Base-by-base conservation (phyloP, 495 filamentous ascomycete species). In the Xylaria palmicola region DNA sequence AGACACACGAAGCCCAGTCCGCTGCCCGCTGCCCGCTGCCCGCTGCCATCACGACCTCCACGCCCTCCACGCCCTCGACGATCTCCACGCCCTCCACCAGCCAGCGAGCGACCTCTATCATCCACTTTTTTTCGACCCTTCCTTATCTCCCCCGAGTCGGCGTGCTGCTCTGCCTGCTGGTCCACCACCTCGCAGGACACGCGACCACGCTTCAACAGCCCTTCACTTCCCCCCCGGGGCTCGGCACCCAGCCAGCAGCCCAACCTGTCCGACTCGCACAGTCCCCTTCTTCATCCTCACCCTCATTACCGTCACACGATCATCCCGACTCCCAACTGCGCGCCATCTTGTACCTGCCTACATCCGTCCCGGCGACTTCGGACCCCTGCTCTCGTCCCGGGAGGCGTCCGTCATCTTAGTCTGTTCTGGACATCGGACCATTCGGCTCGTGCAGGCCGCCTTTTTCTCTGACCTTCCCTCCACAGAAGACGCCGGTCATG, bases 401-500 rank as follows among this genome's bases (percentile, higher is more conserved):
- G n/a, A n/a, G n/a, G n/a, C n/a, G n/a, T n/a, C n/a, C n/a, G n/a
- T n/a, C n/a, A n/a, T n/a, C 19, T 22, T 50, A 12, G 7, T 50
- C 41, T 41, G 32, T n/a, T 36, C 43, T 36, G 17, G 36, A 44
- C 39, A 27, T 43, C 57, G 37, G 57, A 12, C 48, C 19, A 15
- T 13, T 32, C 3, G 29, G 57, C 47, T 5, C 9, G 40, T 37
- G 54, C 29, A 9, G 41, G 19, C 22, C 20, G 52, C 41, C 44
- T 57, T 32, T 32, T 19, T 26, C 19, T 30, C 5, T n/a, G 13
- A 45, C 24, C 15, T 39, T 49, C 30, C 19, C 51, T 39, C 8
- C 49, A 17, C 17, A 5, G 24, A 40, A 37, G 32, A 30, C 34
- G 54, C 47, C 40, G 62, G 60, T 66, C 62, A 72, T 69, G 66